Evolutionary conservation across 768 basidiomycete species (phyloP), one percentile per base, ranked within the genome.

Genomic region (Porpolomopsis calyptriformis): DNA sequence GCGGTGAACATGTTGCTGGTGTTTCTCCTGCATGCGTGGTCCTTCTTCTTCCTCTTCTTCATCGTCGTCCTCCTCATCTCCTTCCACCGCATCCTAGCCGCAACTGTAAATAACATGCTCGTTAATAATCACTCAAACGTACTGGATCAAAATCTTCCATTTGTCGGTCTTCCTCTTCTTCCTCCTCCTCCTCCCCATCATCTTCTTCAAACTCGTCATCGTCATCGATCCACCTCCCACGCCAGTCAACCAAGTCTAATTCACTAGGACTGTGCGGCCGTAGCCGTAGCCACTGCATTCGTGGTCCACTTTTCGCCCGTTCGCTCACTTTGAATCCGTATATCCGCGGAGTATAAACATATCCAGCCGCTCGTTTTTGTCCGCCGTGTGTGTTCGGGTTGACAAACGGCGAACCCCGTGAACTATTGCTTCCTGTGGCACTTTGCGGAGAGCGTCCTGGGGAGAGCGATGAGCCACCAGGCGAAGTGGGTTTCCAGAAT

Each of bases 271-370:
- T 79, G 60, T 85, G 80, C 25, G 94, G 94, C 48, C 94, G 71
- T 62, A 91, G 62, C 45, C 96, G 73, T 62, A 98, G 63, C 96
- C 96, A 99, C 57, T 84, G 82, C 93, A 99, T 98, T 48, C 96
- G 74, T 11, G 96, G 96, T 4, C 96, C 96, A 55, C 79, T 87
- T 62, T 90, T 86, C 9, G 96, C 91, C 43, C 88, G 72, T 62
- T 99, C 96, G 59, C 85, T 92, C 22, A 99, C 94, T 65, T 85
- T 88, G 74, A 99, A 99, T 0, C 96, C 96, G 55, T 98, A 98
- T 58, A 99, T 94, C 62, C 85, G 77, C 4, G 93, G 88, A 12
- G 80, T 73, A 59, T 99, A 98, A 11, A 97, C 78, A 60, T 82
- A 80, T 4, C 88, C 89, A 23, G 80, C 76, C 2, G 92, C 86